A percentile compares a stretch with the other conserved stretches of the same genome.
Evolutionary conservation across 2,329 filamentous ascomycete genomes (phyloP).

Genomic region (Penicillium sp.): DNA sequence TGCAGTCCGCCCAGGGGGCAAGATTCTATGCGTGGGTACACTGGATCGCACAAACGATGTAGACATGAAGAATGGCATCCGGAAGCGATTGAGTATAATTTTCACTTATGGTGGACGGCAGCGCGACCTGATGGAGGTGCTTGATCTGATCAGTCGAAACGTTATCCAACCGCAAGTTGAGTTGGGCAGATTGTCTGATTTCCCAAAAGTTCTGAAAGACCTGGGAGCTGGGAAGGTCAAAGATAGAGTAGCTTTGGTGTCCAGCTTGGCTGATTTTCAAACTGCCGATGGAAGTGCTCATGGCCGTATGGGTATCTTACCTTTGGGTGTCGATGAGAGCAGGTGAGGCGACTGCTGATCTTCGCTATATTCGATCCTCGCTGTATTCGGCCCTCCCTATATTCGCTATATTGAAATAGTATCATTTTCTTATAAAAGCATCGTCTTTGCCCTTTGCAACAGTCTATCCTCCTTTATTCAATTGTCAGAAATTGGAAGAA

Average conservation of each 20-base stretch:
- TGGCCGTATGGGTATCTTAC: too few species aligned
- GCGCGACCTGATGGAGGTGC: constrained; percentile 35
- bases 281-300: background rate
- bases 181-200: constrained; percentile 34
- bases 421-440: too few species aligned
- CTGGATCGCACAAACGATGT: constrained; percentile 45
- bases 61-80: constrained; percentile 51
- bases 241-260: constrained; percentile 22
- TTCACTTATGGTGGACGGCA: constrained; percentile 52
- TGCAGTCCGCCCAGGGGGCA: constrained; percentile 39
- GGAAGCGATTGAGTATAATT: constrained; percentile 48
- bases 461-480: too few species aligned
- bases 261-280: constrained; percentile 1
- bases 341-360: too few species aligned
- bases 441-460: too few species aligned
- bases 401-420: too few species aligned
- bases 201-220: constrained; percentile 39
- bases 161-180: constrained; percentile 42
- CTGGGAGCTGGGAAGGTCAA: constrained; percentile 42
- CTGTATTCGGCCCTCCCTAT: too few species aligned
- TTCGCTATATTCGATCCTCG: too few species aligned
- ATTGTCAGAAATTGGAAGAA: too few species aligned
- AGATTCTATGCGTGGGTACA: constrained; percentile 47
- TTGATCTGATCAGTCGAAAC: constrained; percentile 38
- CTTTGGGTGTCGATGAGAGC: too few species aligned